Base-by-base conservation (phyloP, 257 asterid genomes). In the Capsicum rhomboideum region DNA sequence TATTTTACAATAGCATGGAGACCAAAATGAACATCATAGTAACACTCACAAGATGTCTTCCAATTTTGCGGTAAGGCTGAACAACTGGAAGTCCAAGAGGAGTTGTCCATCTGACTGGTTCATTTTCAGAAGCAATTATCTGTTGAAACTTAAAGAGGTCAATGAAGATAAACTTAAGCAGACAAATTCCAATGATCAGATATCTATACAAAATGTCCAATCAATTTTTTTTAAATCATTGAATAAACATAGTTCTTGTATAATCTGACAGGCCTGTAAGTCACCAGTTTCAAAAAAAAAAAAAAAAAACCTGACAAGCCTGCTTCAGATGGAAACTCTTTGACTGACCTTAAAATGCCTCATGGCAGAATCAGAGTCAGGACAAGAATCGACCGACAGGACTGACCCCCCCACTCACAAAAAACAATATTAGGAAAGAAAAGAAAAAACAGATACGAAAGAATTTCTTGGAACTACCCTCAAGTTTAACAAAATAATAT, bases 81-180 rank as follows among this genome's bases (percentile, higher is more conserved):
- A 97, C 99, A 82, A 97, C 99, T 34, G 99, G 99, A 83, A 97
- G 98, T 82, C 99, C 99, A 64, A 97, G 97, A 66, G 98, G 99
- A 90, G 98, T 97, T 82, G 95, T 94, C 99, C 99, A 97, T 59
- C 86, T 82, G 89, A 97, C 99, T 13, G 99, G 92, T 85, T 93
- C 92, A 78, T 97, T 97, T 89, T 93, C 97, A 14, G 94, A 87
- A 82, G 98, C 98, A 89, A 95, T 97, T 31, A 94, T 68, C 98
- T 96, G 91, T 89, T 78, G 84, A 77, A 79, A 63, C 9, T 77
- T 89, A n/a, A n/a, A 56, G 28, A 50, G 40, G 83, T 89, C 71
- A 85, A 82, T 82, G 46, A 83, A 82, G 49, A 82, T 53, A 46
- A 86, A 81, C 61, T 77, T 11, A 11, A 50, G 82, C 63, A 77